A percentile compares a stretch with the other conserved stretches of the same genome.
Conservation (phyloP, 352 stramenopile species). For the Phytophthora brassicae region DNA sequence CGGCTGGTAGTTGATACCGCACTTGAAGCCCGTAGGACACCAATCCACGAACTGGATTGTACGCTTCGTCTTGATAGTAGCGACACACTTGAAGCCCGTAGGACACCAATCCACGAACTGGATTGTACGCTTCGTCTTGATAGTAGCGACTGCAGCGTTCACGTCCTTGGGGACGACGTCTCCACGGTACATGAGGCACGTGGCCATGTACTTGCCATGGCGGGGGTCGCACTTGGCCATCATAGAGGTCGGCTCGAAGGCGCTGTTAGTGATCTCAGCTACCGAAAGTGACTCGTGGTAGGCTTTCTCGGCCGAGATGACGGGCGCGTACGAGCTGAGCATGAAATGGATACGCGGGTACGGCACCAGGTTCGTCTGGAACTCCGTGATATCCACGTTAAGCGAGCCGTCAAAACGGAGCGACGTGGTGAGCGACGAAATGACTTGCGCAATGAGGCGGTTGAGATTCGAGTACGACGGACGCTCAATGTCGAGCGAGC, state of each 20-base stretch:
- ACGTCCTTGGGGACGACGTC: constrained; percentile 93
- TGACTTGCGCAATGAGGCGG: constrained; percentile 95
- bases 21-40: too few relatives aligned
- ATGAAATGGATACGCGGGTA: constrained; percentile 99
- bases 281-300: constrained; percentile 98
- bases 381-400: constrained; percentile 97
- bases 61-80: constrained; percentile 98
- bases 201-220: constrained; percentile 99
- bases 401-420: constrained; percentile 83
- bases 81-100: too few relatives aligned
- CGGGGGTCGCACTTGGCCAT: constrained; percentile 99
- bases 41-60: constrained; percentile 99
- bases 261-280: constrained; percentile 98
- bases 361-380: constrained; percentile 98
- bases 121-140: constrained; percentile 98
- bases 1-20: too few relatives aligned
- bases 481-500: constrained; percentile 85
- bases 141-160: constrained; percentile 94
- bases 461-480: constrained; percentile 98
- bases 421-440: constrained; percentile 87
- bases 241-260: constrained; percentile 98
- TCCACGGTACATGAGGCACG: constrained; percentile 97
- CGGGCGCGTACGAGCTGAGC: constrained; percentile 97
- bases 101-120: constrained; percentile 99
- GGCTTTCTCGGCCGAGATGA: constrained; percentile 98